Base-by-base conservation (phyloP, 2,329 filamentous ascomycete species). In the Trichoderma harzianum region DNA sequence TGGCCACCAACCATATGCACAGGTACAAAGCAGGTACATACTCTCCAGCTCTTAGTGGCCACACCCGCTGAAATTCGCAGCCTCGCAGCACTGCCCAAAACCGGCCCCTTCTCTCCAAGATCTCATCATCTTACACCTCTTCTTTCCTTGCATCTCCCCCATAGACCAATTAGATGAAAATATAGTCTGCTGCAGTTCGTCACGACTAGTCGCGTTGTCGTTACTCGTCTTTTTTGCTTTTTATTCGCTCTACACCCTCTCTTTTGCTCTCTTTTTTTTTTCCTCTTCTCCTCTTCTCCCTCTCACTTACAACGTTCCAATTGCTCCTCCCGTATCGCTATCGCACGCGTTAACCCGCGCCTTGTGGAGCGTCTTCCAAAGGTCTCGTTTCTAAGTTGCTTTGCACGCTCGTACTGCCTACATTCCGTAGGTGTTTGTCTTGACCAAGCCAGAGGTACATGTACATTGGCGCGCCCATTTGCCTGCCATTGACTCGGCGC, bases 41-140 rank as follows among this genome's bases (percentile, higher is more conserved):
- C 16, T 43, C 39, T 12, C 47, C 43, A 51, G 43, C 32, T 28
- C n/a, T 28, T 63, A 63, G 34, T 63, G 60, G 60, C 34, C 21
- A 26, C 60, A 28, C 16, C 36, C 64, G 34, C 51, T 55, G 47
- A 67, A 70, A 53, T 24, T 66, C 73, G 70, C 70, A 74, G 73
- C 73, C 72, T 75, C 70, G 72, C 66, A 66, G 70, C 72, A 72
- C 70, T 39, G 36, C 71, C 62, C 62, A 39, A 51, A 64, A 28
- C 14, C 26, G 26, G 11, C 39, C 61, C 61, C 36, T 30, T 21
- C 28, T 8, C 12, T 6, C 28, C 28, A 14, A 32, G 24, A 39
- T 39, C 32, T 62, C 32, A 62, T 62, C 60, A 24, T 62, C 60
- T 28, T 62, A 24, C 58, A 18, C 58, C 21, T 39, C 21, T 39